Evolutionary conservation across 345 rosid species (phyloP).

Genomic region (Salix udensis): DNA sequence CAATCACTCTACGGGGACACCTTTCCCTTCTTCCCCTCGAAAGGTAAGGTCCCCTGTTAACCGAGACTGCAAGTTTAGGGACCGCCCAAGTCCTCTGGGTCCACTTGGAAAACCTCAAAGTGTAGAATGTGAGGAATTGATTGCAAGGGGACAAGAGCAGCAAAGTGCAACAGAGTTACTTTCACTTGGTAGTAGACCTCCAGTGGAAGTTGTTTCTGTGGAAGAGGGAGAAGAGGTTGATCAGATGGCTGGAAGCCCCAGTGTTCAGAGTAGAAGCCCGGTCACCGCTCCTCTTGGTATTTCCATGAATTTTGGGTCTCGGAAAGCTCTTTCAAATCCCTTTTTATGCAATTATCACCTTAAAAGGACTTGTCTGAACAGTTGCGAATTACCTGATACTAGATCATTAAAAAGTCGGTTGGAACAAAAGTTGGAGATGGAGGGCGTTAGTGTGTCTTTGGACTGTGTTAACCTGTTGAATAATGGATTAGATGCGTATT

Average conservation of each 20-base stretch:
- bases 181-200: conserved; percentile 22
- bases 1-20: conserved; percentile 40
- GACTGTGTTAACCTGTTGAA: conserved; percentile 20
- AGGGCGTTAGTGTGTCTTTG: conserved; percentile 11
- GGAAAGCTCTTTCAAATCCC: conserved; percentile 6
- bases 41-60: conserved; percentile 42
- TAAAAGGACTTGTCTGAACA: conserved; percentile 10
- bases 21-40: conserved; percentile 51
- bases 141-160: conserved; percentile 14
- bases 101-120: conserved; percentile 47
- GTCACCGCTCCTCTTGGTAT: conserved; percentile 28
- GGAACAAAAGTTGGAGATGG: conserved; percentile 18
- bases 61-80: conserved; percentile 41
- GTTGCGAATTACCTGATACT: conserved; percentile 19
- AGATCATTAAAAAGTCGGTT: conserved; percentile 9
- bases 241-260: conserved; percentile 20
- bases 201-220: conserved; percentile 3
- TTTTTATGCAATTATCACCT: neutral
- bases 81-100: conserved; percentile 53
- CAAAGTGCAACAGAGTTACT: conserved; percentile 25
- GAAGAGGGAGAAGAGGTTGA: conserved; percentile 30
- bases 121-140: conserved; percentile 33
- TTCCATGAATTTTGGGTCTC: conserved; percentile 2
- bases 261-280: conserved; percentile 22
- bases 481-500: conserved; percentile 12